Base-by-base conservation (phyloP, 495 filamentous ascomycete species). In the Aspergillus cavernicola region DNA sequence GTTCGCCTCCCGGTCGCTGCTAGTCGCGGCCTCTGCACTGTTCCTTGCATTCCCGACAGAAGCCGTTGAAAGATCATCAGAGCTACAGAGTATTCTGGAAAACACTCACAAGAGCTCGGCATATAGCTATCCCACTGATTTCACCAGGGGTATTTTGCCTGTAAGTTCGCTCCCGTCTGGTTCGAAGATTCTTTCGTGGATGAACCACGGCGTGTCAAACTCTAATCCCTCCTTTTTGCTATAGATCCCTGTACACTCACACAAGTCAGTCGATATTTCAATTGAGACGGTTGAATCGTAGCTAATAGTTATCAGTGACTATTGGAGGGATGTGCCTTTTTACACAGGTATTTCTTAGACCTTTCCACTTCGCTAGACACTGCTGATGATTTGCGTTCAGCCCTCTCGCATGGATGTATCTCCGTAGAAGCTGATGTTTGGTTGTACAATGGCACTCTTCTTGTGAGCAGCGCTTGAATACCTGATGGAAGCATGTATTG, bases 371-470 rank as follows among this genome's bases (percentile, higher is more conserved):
- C 12, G 22, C 32, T 7, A 24, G 33, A 28, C 9, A 41, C 12
- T 20, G 45, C 29, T 56, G 13, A 40, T 11, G 29, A 58, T 23
- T 18, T 3, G 12, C 12, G 4, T n/a, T 18, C 29, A 74, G 69
- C 65, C n/a, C 51, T 74, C 15, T 71, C 69, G 5, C 83, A 79
- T 35, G 88, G 92, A 18, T 85, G 82, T 56, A 80, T 80, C 18
- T 78, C 80, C 3, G 82, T 90, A 16, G 92, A 97, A 70, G 90
- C 89, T 2, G 92, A 97, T 66, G 84, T 97, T 18, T 97, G 89
- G 90, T 78, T 90, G 16, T 83, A 84, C 52, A 80, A 87, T 38
- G 73, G 80, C 12, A 85, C 88, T 6, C 72, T 89, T 2, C 85
- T 73, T 57, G 71, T 74, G 6, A 24, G 71, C 32, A 6, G 12